These are phyloP conservation scores for Avena sativa DNA, from an alignment of 176 grass and related monocot genomes.

Conservation along the genomic window DNA sequence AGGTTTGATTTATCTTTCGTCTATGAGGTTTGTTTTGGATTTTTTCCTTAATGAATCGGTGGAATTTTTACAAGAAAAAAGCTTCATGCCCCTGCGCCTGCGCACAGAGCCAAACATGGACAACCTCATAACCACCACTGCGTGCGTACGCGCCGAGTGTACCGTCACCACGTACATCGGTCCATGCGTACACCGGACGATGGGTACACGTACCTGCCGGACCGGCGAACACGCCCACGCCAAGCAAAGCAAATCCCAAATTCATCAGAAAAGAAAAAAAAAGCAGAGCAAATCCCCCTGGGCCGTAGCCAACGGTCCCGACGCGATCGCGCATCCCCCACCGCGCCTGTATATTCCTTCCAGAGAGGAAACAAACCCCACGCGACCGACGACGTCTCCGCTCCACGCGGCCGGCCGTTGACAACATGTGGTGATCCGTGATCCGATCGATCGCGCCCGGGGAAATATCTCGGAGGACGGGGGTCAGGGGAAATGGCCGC, in stretches of 20 bases:
- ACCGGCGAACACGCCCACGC: background rate
- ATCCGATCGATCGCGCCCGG: background rate
- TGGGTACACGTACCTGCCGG: background rate
- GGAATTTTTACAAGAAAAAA: no score
- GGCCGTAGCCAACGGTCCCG: background rate
- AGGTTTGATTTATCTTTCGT: no score
- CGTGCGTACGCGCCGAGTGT: background rate
- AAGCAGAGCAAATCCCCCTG: no score
- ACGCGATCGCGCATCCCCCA: background rate
- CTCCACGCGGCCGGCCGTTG: background rate
- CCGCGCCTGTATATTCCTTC: background rate
- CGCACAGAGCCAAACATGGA: no score
- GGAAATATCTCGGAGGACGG: background rate
- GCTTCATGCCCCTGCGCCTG: no score
- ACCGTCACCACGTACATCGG: background rate
- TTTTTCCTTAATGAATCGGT: no score
- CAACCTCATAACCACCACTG: background rate
- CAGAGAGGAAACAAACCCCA: background rate
- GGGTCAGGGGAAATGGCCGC: background rate
- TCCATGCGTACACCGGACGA: background rate
- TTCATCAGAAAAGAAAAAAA: no score
- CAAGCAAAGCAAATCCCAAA: background rate
- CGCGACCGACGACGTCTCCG: background rate
- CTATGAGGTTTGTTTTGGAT: no score
- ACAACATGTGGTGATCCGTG: slow-evolving; percentile 3